Base-by-base conservation (phyloP, 345 rosid genomes). In the Syzygium grande region DNA sequence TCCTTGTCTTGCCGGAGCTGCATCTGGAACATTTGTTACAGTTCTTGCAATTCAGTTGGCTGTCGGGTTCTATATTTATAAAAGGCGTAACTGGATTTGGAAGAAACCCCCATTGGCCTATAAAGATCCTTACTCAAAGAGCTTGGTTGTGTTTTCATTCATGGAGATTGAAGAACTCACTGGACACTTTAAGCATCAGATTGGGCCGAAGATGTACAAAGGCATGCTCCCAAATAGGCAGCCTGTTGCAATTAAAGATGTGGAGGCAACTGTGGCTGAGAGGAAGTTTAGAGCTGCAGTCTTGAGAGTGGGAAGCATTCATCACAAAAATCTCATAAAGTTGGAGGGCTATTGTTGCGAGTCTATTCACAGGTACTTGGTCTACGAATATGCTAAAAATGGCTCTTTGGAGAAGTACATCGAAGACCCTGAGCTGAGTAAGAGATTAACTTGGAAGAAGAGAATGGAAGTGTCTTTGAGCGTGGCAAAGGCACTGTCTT, bases 321-420 rank as follows among this genome's bases (percentile, higher is more conserved):
- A 95, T 90, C 99, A 96, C 93, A 94, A 91, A 90, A 91, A 95
- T 88, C 91, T 97, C 61, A 90, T 92, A 12, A 95, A 93, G 92
- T 92, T 97, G 90, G 93, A 92, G 87, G 99, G 97, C 78, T 94
- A 94, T 86, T 95, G 99, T 86, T 95, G 94, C 5, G 99, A 95
- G 85, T 85, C 87, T 9, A 91, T 90, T 30, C 93, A 89, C 87
- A 91, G 96, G 88, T 92, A 92, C 90, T 90, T 97, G 84, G 94
- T 95, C 55, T 95, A 95, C 16, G 98, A 95, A 87, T 95, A 89
- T 84, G 94, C 94, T 23, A 91, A 89, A 88, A 92, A 92, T 6
- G 97, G 97, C 43, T 94, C 95, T 15, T 3, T 97, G 85, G 94
- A 91, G 8, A 93, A 92, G 88, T 92, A 90, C 86, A 73, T 95